A percentile compares a stretch with the other conserved stretches of the same genome.
phyloP scores from a whole-genome alignment of 2,329 filamentous ascomycete genomes.

The Rhynchosporium graminicola region DNA sequence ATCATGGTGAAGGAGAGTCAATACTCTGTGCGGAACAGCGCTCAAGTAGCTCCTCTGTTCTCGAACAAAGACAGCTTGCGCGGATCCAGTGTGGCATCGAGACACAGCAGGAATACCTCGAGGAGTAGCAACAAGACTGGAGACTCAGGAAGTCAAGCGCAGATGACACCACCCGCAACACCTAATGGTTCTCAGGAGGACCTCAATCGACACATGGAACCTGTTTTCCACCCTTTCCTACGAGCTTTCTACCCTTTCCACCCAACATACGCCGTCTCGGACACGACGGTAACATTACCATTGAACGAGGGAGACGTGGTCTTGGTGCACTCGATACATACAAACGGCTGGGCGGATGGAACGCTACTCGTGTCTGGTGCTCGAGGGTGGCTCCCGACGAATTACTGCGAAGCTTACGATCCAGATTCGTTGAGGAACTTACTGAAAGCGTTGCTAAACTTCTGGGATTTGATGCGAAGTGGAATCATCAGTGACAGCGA shows the following conservation, averaged over 20 bases:
- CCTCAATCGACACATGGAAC: constrained; percentile 47
- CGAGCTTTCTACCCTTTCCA: constrained; percentile 93
- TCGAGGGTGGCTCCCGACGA: constrained; percentile 94
- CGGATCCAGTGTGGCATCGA: constrained; percentile 41
- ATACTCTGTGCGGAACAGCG: constrained; percentile 51
- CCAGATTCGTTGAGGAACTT: constrained; percentile 83
- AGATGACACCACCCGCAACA: constrained; percentile 77
- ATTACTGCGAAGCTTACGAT: constrained; percentile 96
- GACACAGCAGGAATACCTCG: constrained; percentile 47
- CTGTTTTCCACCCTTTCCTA: constrained; percentile 90
- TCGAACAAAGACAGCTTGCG: constrained; percentile 49
- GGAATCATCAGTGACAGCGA: constrained; percentile 73
- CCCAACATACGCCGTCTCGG: constrained; percentile 73
- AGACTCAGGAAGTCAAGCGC: constrained; percentile 41
- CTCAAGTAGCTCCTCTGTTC: constrained; percentile 60
- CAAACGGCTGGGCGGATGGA: constrained; percentile 97
- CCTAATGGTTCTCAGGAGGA: constrained; percentile 67
- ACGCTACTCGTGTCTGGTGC: constrained; percentile 83
- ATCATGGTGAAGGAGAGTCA: constrained; percentile 41
- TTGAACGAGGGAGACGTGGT: constrained; percentile 90
- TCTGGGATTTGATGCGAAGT: constrained; percentile 87
- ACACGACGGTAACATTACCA: constrained; percentile 84
- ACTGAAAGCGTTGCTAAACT: constrained; percentile 81
- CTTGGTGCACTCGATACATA: constrained; percentile 93
- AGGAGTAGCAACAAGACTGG: constrained; percentile 33